Evolutionary conservation across 1,284 basidiomycete species (phyloP).

Genomic region (Butyriboletus appendiculatus): DNA sequence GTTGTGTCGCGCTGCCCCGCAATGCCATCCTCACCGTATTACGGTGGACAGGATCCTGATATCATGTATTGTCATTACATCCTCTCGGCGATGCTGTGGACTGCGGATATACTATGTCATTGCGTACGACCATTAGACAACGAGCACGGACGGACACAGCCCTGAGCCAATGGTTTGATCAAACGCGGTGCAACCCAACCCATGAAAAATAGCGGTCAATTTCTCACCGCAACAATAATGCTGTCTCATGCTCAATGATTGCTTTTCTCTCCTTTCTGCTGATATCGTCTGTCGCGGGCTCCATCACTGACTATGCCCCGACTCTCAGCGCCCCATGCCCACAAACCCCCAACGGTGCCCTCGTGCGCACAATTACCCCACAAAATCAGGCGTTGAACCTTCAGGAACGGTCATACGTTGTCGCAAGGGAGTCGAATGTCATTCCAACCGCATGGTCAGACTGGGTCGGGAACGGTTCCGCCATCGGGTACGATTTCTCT

Average conservation of each 20-base stretch:
- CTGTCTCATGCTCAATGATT: slow-evolving; percentile 12
- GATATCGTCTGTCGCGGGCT: background rate
- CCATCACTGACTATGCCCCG: slow-evolving; percentile 45
- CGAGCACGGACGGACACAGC: slow-evolving; percentile 9
- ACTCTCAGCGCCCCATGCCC: slow-evolving; percentile 50
- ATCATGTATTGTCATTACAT: background rate
- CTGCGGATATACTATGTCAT: background rate
- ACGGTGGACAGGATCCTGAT: background rate
- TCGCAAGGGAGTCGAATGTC: slow-evolving; percentile 41
- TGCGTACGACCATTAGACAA: background rate
- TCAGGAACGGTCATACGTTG: slow-evolving; percentile 49
- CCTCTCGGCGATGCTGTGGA: background rate
- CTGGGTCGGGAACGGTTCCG: slow-evolving; percentile 57
- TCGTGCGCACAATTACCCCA: slow-evolving; percentile 55
- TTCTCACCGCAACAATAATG: slow-evolving; percentile 11
- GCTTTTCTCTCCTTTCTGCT: background rate
- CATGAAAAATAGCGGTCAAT: background rate
- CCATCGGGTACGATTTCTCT: slow-evolving; percentile 52
- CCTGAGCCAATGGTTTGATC: slow-evolving; percentile 5
- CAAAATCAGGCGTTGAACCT: slow-evolving; percentile 53
- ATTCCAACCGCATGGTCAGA: slow-evolving; percentile 54
- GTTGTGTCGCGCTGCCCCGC: background rate
- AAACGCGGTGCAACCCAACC: slow-evolving; percentile 11
- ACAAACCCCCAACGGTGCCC: slow-evolving; percentile 40
- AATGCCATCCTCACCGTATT: background rate